Conservation (phyloP, 495 filamentous ascomycete genomes). For the Immersiella caudata region DNA sequence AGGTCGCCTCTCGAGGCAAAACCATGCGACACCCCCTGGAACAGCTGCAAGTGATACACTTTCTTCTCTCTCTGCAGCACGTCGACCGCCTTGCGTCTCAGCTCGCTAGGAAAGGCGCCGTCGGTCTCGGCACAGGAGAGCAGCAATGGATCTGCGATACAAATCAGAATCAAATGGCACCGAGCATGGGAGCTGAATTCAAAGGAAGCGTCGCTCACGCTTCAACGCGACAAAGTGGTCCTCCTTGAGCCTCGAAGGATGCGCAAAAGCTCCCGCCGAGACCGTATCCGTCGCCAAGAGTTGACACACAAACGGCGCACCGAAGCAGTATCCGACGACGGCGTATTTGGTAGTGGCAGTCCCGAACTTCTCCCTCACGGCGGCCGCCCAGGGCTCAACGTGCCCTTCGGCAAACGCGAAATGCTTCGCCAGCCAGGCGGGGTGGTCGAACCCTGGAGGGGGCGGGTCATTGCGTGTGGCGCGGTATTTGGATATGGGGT, state of each 20-base stretch:
- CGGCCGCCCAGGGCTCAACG: slow-evolving; percentile 41
- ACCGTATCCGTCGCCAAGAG: slow-evolving; percentile 32
- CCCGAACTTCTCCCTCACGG: slow-evolving; percentile 38
- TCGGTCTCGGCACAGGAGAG: slow-evolving; percentile 56
- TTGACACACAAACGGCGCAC: slow-evolving; percentile 45
- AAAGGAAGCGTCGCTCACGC: slow-evolving; percentile 16
- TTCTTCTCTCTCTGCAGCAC: slow-evolving; percentile 58
- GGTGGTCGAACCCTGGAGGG: slow-evolving; percentile 39
- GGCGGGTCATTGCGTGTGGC: slow-evolving; percentile 37
- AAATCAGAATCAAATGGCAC: background rate
- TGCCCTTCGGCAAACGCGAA: slow-evolving; percentile 35
- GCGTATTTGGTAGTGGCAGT: slow-evolving; percentile 36
- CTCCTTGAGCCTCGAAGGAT: slow-evolving; percentile 45
- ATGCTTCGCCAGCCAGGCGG: slow-evolving; percentile 47
- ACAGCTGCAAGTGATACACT: slow-evolving; percentile 66
- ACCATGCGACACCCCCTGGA: slow-evolving; percentile 63
- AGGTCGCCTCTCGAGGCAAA: slow-evolving; percentile 65
- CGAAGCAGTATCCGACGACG: slow-evolving; percentile 49
- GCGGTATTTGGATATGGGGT: slow-evolving; percentile 46
- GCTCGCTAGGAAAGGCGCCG: slow-evolving; percentile 59
- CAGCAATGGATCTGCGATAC: slow-evolving; percentile 29
- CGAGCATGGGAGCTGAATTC: too few species aligned
- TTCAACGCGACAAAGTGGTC: slow-evolving; percentile 38
- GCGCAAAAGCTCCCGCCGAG: slow-evolving; percentile 45
- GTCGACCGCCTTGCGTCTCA: slow-evolving; percentile 61